These are phyloP conservation scores for Hippophae rhamnoides DNA, from an alignment of 306 rosid genomes.

Conservation along the genomic window DNA sequence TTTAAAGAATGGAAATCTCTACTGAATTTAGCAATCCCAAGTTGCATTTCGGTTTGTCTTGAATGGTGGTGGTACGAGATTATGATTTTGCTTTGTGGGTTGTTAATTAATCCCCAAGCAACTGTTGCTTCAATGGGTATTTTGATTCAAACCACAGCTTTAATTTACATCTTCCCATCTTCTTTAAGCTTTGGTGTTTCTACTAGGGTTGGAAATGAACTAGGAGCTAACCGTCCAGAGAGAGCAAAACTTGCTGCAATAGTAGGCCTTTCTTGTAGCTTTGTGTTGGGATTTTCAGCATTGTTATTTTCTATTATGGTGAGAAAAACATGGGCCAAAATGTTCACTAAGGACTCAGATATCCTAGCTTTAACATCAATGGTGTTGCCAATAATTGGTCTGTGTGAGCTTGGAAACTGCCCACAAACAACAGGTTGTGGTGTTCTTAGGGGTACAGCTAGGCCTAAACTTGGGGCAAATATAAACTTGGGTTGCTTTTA, in stretches of 20 bases:
- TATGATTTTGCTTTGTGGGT: conserved; percentile 78
- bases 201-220: conserved; percentile 81
- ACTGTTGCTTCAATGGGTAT: conserved; percentile 94
- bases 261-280: conserved; percentile 60
- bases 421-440: conserved; percentile 91
- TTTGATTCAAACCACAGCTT: conserved; percentile 74
- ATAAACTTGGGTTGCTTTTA: conserved; percentile 79
- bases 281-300: conserved; percentile 49
- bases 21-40: conserved; percentile 58
- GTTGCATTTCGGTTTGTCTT: conserved; percentile 82
- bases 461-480: conserved; percentile 77
- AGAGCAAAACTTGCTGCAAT: conserved; percentile 50
- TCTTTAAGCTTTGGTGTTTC: conserved; percentile 82
- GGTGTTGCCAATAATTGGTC: conserved; percentile 73
- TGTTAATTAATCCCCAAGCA: conserved; percentile 68
- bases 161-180: conserved; percentile 87
- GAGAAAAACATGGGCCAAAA: conserved; percentile 58
- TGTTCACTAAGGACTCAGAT: conserved; percentile 61
- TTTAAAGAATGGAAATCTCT: conserved; percentile 45
- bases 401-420: conserved; percentile 86
- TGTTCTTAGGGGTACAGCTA: conserved; percentile 76
- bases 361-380: conserved; percentile 56
- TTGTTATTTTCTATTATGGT: conserved; percentile 50
- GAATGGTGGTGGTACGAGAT: conserved; percentile 99
- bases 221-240: conserved; percentile 60